A percentile compares a stretch with the other conserved stretches of the same genome.
Conservation (phyloP, 2,329 filamentous ascomycete species). For the Juglanconis juglandina region DNA sequence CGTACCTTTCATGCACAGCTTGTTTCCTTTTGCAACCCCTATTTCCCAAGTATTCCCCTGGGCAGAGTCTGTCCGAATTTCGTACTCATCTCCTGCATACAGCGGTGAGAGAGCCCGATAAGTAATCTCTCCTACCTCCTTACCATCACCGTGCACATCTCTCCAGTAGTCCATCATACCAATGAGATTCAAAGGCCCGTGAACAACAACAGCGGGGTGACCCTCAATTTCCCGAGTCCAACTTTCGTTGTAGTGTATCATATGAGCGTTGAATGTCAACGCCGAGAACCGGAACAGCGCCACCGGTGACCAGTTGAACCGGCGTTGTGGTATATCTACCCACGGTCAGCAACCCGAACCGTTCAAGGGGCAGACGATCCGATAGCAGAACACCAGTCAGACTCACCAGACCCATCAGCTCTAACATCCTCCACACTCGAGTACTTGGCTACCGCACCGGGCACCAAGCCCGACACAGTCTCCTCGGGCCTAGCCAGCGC, state of each 20-base stretch:
- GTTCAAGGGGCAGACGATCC: too few species aligned
- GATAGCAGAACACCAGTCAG: neutral
- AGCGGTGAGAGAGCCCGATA: conserved; percentile 70
- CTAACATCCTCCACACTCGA: conserved; percentile 10
- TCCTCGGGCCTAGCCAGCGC: neutral
- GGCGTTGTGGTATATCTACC: conserved; percentile 20
- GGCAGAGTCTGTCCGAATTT: conserved; percentile 51
- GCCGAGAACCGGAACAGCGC: conserved; percentile 78
- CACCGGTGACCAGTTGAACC: conserved; percentile 42
- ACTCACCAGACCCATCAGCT: conserved; percentile 9
- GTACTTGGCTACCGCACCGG: neutral
- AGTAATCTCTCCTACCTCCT: conserved; percentile 43
- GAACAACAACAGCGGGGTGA: conserved; percentile 70
- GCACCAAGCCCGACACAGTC: neutral
- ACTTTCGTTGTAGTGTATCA: conserved; percentile 72
- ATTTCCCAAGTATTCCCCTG: conserved; percentile 38
- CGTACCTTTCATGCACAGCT: conserved; percentile 35
- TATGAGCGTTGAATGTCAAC: conserved; percentile 81
- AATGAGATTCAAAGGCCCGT: conserved; percentile 74
- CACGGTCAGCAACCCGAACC: neutral
- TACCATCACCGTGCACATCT: conserved; percentile 41
- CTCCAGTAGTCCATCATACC: conserved; percentile 66
- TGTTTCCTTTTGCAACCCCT: conserved; percentile 40
- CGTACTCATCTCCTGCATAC: conserved; percentile 64
- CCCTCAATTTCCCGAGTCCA: conserved; percentile 66